A percentile compares a stretch with the other conserved stretches of the same genome.
phyloP scores from a whole-genome alignment of 2,329 filamentous ascomycete species.

The Fusarium cicatricum region DNA sequence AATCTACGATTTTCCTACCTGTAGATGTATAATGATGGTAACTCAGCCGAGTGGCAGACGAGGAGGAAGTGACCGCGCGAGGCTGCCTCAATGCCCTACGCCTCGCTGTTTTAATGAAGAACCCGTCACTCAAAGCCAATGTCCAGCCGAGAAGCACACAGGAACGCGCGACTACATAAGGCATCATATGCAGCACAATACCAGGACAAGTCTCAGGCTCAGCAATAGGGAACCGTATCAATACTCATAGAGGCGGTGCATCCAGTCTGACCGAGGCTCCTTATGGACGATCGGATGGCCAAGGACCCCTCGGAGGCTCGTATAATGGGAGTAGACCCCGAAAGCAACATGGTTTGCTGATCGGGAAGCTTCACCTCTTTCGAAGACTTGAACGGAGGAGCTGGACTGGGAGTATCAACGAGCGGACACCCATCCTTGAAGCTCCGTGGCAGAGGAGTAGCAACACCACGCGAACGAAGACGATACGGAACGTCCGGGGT shows the following conservation, averaged over 20 bases:
- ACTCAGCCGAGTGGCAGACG: too few relatives aligned
- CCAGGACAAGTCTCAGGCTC: conserved; percentile 71
- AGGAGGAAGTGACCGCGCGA: too few relatives aligned
- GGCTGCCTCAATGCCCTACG: too few relatives aligned
- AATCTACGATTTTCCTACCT: conserved; percentile 45
- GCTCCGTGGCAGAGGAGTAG: conserved; percentile 69
- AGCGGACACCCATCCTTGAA: conserved; percentile 75
- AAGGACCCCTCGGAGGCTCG: conserved; percentile 68
- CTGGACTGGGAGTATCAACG: conserved; percentile 72
- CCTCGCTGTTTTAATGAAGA: too few relatives aligned
- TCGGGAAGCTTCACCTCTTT: conserved; percentile 66
- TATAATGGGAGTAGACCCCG: conserved; percentile 74
- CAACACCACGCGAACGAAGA: conserved; percentile 68
- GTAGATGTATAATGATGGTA: conserved; percentile 53
- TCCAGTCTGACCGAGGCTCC: conserved; percentile 49
- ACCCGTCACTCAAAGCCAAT: too few relatives aligned
- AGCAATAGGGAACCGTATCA: conserved; percentile 76
- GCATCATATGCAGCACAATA: conserved; percentile 69
- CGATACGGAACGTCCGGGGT: conserved; percentile 74
- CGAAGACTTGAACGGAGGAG: conserved; percentile 75
- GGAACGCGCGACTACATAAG: conserved; percentile 66
- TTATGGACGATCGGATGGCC: too few relatives aligned
- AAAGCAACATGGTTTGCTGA: conserved; percentile 74
- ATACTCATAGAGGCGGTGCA: conserved; percentile 66
- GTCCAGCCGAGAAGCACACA: conserved; percentile 57